A percentile compares a stretch with the other conserved stretches of the same genome.
These are phyloP conservation scores for Wickerhamomyces canadensis DNA, from an alignment of 805 yeast species.

Conservation along the genomic window DNA sequence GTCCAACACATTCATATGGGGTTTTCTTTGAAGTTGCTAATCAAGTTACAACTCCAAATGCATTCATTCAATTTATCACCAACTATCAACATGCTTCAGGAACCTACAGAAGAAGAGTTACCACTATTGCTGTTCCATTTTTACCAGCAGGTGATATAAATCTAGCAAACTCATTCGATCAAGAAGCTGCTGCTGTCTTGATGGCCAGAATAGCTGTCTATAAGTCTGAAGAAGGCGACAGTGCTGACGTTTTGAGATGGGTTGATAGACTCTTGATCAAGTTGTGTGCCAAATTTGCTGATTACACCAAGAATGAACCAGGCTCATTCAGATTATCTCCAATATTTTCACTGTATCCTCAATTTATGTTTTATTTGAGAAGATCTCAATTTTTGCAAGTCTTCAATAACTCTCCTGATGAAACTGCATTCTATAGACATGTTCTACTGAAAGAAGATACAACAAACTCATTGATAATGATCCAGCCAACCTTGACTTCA, in stretches of 20 bases:
- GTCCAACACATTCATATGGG: slow-evolving; percentile 87
- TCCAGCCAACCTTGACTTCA: slow-evolving; percentile 61
- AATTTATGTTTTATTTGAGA: slow-evolving; percentile 61
- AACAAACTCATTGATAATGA: slow-evolving; percentile 56
- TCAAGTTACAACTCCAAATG: slow-evolving; percentile 31
- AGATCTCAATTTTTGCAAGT: slow-evolving; percentile 62
- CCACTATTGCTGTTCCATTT: slow-evolving; percentile 65
- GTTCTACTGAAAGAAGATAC: slow-evolving; percentile 57
- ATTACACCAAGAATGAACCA: slow-evolving; percentile 77
- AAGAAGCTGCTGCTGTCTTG: slow-evolving; percentile 95
- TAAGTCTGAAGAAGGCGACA: slow-evolving; percentile 78
- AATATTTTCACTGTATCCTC: slow-evolving; percentile 52
- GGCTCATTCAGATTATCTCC: slow-evolving; percentile 45
- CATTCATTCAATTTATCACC: slow-evolving; percentile 78
- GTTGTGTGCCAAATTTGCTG: slow-evolving; percentile 89
- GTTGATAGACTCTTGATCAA: slow-evolving; percentile 87
- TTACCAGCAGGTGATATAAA: slow-evolving; percentile 56
- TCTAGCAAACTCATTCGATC: slow-evolving; percentile 75
- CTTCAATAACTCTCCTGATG: slow-evolving; percentile 69
- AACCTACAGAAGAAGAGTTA: slow-evolving; percentile 79
- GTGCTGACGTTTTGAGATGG: slow-evolving; percentile 92
- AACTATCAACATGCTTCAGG: slow-evolving; percentile 96
- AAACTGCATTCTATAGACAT: slow-evolving; percentile 60
- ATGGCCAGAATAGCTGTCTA: slow-evolving; percentile 88
- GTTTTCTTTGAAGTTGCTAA: slow-evolving; percentile 77